Conservation (phyloP, 1,284 basidiomycete genomes). For the Puccinia polysora region DNA sequence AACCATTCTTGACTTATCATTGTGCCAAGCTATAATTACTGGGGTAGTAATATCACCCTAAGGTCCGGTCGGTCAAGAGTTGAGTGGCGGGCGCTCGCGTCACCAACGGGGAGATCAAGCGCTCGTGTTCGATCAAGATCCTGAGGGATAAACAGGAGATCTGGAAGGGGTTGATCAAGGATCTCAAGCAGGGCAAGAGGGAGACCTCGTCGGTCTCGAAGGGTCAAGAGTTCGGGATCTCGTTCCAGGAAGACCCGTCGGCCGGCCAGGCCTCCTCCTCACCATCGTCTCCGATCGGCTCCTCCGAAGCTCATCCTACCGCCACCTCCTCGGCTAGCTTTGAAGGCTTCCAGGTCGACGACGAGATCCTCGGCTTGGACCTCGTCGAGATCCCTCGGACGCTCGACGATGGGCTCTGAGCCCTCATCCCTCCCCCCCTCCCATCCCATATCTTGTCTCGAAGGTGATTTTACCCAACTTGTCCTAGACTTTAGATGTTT, state of each 20-base stretch:
- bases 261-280: conserved; percentile 3
- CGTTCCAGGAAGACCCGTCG: conserved; percentile 60
- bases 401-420: conserved; percentile 47
- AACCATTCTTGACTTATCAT: too few species aligned
- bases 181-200: conserved; percentile 82
- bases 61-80: conserved; percentile 55
- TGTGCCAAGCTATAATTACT: too few species aligned
- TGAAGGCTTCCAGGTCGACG: conserved; percentile 68
- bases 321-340: conserved; percentile 55
- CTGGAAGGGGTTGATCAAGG: conserved; percentile 71
- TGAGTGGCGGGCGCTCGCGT: conserved; percentile 85
- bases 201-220: conserved; percentile 84
- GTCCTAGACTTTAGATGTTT: too few species aligned
- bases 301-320: background rate
- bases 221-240: conserved; percentile 88
- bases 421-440: background rate
- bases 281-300: conserved; percentile 28
- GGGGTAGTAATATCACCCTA: too few species aligned
- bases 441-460: too few species aligned
- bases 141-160: conserved; percentile 64
- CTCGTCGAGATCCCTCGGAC: conserved; percentile 49
- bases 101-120: conserved; percentile 69
- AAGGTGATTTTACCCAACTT: too few species aligned
- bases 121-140: conserved; percentile 66
- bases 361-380: conserved; percentile 65